Evolutionary conservation across 2,329 filamentous ascomycete species (phyloP).

Genomic region (Fusarium oligoseptatum): DNA sequence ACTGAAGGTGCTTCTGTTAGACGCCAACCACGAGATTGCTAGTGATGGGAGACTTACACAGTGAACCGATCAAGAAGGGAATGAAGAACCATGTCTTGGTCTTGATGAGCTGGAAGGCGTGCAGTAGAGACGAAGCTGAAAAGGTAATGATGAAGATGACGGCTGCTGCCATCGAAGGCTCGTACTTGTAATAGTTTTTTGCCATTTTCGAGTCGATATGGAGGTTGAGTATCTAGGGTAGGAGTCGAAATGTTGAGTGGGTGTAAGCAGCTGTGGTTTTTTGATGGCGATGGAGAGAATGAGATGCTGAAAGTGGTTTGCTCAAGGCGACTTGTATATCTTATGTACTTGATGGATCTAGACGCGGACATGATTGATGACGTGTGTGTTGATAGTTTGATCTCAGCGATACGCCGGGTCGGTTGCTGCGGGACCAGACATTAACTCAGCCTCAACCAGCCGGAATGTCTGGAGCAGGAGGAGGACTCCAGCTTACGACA

Average conservation of each 20-base stretch:
- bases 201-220: not conserved
- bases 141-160: not conserved
- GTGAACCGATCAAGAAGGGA: not conserved
- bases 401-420: not conserved
- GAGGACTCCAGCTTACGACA: not conserved
- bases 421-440: not conserved
- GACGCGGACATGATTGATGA: not conserved
- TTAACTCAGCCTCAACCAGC: not conserved
- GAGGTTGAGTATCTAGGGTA: not conserved
- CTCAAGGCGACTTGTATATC: not conserved
- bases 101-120: not conserved
- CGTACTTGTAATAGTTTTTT: not conserved
- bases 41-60: not conserved
- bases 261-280: too few species aligned
- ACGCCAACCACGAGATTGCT: not conserved
- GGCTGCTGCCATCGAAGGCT: not conserved
- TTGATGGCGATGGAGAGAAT: not conserved
- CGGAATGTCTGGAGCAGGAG: not conserved
- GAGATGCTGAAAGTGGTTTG: not conserved
- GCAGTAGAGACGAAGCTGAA: not conserved
- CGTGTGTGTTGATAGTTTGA: not conserved
- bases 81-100: conserved; percentile 6
- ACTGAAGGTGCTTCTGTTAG: conserved; percentile 7
- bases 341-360: not conserved
- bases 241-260: not conserved